These are phyloP conservation scores for Elsinoe ampelina DNA, from an alignment of 2,329 filamentous ascomycete species.

Conservation along the genomic window DNA sequence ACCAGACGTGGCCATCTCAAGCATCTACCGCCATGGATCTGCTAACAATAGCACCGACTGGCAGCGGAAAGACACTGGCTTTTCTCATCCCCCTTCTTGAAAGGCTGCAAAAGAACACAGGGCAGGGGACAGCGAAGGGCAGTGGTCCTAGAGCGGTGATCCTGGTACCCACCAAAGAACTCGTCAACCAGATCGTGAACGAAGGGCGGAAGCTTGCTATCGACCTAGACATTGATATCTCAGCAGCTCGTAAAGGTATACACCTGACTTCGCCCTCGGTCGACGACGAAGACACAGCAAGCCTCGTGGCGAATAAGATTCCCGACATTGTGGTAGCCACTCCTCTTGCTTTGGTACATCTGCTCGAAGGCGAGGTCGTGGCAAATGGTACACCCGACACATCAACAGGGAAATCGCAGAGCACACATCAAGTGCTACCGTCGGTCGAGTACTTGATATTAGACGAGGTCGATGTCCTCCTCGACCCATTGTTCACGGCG, in stretches of 20 bases:
- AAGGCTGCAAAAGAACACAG: conserved; percentile 42
- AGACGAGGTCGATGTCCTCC: conserved; percentile 89
- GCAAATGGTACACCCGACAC: conserved; percentile 34
- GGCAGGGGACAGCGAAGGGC: conserved; percentile 15
- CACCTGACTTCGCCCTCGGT: conserved; percentile 42
- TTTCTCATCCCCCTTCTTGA: conserved; percentile 85
- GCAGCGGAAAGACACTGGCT: conserved; percentile 90
- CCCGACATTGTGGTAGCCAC: conserved; percentile 8
- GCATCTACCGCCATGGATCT: conserved; percentile 53
- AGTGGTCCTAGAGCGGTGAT: conserved; percentile 32
- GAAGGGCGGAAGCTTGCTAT: conserved; percentile 74
- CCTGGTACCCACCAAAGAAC: conserved; percentile 42
- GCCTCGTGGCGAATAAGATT: not conserved
- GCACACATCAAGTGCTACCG: conserved; percentile 25
- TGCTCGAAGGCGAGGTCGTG: conserved; percentile 23
- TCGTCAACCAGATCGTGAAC: conserved; percentile 43
- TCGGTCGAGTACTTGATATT: conserved; percentile 67
- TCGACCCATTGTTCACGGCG: conserved; percentile 82
- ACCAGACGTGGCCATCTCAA: conserved; percentile 19
- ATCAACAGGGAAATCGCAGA: conserved; percentile 42
- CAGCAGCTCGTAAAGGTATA: conserved; percentile 81
- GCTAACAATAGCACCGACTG: conserved; percentile 82
- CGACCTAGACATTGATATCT: conserved; percentile 69
- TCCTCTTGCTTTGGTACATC: not conserved
- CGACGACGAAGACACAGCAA: conserved; percentile 25